These are phyloP conservation scores for Globisporangium barbulae DNA, from an alignment of 352 stramenopile species.

Conservation along the genomic window DNA sequence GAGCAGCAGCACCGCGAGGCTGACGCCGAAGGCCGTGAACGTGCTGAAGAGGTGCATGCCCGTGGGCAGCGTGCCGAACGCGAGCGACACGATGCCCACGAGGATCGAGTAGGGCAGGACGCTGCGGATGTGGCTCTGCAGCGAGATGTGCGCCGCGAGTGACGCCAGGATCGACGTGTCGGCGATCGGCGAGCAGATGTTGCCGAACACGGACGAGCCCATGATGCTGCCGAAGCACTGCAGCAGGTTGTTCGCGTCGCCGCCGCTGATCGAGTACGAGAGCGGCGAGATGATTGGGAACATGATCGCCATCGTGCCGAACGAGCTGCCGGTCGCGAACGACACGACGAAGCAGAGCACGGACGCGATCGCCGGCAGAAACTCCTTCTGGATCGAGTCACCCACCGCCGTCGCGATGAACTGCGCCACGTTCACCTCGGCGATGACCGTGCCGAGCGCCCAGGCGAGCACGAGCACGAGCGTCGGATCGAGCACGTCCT, in stretches of 20 bases:
- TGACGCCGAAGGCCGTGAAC: constrained; percentile 80
- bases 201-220: constrained; percentile 83
- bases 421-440: constrained; percentile 79
- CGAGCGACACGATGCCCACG: constrained; percentile 63
- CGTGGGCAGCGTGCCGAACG: constrained; percentile 67
- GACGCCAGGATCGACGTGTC: constrained; percentile 91
- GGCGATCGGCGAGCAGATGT: constrained; percentile 90
- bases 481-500: constrained; percentile 90
- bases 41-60: constrained; percentile 69
- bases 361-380: constrained; percentile 75
- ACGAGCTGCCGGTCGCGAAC: constrained; percentile 87
- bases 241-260: constrained; percentile 78
- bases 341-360: constrained; percentile 88
- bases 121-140: constrained; percentile 84
- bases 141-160: constrained; percentile 66
- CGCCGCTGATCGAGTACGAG: constrained; percentile 76
- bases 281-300: constrained; percentile 90
- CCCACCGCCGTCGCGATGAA: constrained; percentile 79
- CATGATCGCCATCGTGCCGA: constrained; percentile 92
- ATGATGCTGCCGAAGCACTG: constrained; percentile 89
- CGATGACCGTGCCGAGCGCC: constrained; percentile 84
- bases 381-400: constrained; percentile 72
- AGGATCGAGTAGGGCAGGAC: constrained; percentile 83
- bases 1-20: constrained; percentile 64
- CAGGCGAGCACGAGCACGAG: constrained; percentile 89